Percentiles rank a stretch among this genome's conserved stretches.
Conservation (phyloP, 2,329 filamentous ascomycete genomes). For the Cladosporium phlei region DNA sequence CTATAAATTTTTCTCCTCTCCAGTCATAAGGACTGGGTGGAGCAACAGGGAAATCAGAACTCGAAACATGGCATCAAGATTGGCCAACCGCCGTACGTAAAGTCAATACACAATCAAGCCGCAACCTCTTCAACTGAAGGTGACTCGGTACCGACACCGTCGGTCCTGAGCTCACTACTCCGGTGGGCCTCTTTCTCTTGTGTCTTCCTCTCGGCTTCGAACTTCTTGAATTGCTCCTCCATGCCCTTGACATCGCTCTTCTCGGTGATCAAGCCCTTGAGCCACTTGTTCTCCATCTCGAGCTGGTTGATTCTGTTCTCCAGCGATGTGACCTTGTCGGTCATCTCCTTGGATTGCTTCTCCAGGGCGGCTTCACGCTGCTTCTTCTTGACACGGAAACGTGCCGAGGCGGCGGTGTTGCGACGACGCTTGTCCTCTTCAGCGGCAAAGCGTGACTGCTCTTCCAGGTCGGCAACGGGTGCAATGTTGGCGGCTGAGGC, state of each 20-base stretch:
- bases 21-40: background rate
- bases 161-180: slow-evolving; percentile 27
- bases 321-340: slow-evolving; percentile 42
- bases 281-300: slow-evolving; percentile 51
- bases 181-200: slow-evolving; percentile 24
- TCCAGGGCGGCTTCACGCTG: slow-evolving; percentile 50
- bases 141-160: slow-evolving; percentile 29
- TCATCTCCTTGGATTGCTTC: slow-evolving; percentile 49
- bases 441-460: slow-evolving; percentile 43
- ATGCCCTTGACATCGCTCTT: slow-evolving; percentile 37
- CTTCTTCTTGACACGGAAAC: slow-evolving; percentile 54
- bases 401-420: slow-evolving; percentile 50
- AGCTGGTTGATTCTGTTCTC: slow-evolving; percentile 46
- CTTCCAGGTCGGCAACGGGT: slow-evolving; percentile 38
- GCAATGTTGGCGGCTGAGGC: slow-evolving; percentile 33
- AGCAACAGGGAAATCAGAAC: background rate
- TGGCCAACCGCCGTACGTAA: background rate
- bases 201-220: slow-evolving; percentile 10
- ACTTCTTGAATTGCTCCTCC: slow-evolving; percentile 20
- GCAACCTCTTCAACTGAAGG: slow-evolving; percentile 11
- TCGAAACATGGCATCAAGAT: slow-evolving; percentile 2
- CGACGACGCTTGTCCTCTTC: slow-evolving; percentile 52
- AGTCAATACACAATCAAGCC: background rate
- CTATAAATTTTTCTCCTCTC: background rate
- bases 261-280: slow-evolving; percentile 49